Evolutionary conservation across 2,329 filamentous ascomycete genomes (phyloP), one percentile per base, ranked within the genome.

Genomic region (Diaporthe sp.): DNA sequence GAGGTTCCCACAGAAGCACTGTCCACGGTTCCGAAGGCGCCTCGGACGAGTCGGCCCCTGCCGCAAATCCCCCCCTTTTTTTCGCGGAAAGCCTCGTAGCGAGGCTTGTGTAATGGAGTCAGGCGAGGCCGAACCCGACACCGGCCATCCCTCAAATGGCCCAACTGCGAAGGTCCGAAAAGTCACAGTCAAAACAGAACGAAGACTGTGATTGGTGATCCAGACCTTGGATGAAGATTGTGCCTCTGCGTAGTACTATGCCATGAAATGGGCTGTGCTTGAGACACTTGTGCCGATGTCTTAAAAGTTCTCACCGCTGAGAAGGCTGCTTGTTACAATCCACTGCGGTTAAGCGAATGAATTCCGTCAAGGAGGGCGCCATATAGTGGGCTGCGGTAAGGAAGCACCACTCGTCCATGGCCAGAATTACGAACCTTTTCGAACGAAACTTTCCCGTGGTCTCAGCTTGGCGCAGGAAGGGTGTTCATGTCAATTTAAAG

Each of bases 1-100:
- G 13, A 30, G 42, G 22, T 50, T n/a, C 12, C 28, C 19, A 30
- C 30, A 25, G 30, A 38, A 35, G 61, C 22, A 67, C 30, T 19
- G 61, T 52, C 61, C 61, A 25, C 45, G 42, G 45, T 4, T 13
- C 42, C 22, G 45, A 35, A 67, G 13, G 8, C 45, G 30, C 45
- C 22, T 67, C 61, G 61, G 61, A 19, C 22, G 33, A 52, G 19
- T 8, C 19, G 6, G 19, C 15, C 45, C 61, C 42, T 66, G 42
- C 19, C 19, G 42, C 61, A 47, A 12, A 50, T 50, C 42, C 45
- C 61, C 61, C 61, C 61, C 61, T 45, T 67, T 67, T 67, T 54
- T 13, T 13, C 19, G 61, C 35, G n/a, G 30, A 13, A 25, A n/a
- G 61, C 28, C 30, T 25, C 22, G 25, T 38, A 12, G 30, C 7